Evolutionary conservation across 805 yeast genomes (phyloP), one percentile per base, ranked within the genome.

Genomic region (Middelhovenomyces tepae): DNA sequence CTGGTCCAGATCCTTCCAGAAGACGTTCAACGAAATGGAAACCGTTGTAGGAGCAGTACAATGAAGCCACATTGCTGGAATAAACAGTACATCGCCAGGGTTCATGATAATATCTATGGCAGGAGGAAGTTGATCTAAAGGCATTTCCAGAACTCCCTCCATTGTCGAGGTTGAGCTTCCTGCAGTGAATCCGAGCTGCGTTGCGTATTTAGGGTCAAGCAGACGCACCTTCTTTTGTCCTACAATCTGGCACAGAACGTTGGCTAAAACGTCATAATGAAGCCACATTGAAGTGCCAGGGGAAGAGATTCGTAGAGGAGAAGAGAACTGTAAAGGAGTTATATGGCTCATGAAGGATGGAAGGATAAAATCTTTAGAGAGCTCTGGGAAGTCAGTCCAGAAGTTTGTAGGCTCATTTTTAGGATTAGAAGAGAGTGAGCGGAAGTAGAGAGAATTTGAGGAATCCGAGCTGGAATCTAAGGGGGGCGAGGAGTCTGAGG

Each of bases 51-150:
- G 53, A n/a, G 37, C 37, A 8, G 59, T 54, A 15, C 64, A 62
- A 38, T 60, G 63, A n/a, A 58, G 40, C 65, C 65, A 60, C 47
- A 54, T 41, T 4, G 62, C 37, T 7, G 65, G 65, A 20, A 59
- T 49, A 30, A 50, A 55, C 7, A 61, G 26, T 15, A 57, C 42
- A 36, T 61, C 66, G 4, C 65, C 64, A 1, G 64, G 59, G 9
- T 44, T 19, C 54, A 60, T 47, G 11, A 40, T 31, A 14, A 45
- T 35, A 32, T 57, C 62, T 18, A 43, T 35, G 4, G 64, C 60
- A 16, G 46, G 50, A 5, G 28, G 22, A 9, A 34, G 28, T 6
- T 22, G 35, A 20, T 23, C 33, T 15, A 23, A 29, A 7, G 22
- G 16, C n/a, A 28, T 7, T 5, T 29, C 44, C 35, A 59, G 61